A percentile compares a stretch with the other conserved stretches of the same genome.
phyloP scores from a whole-genome alignment of 2,329 filamentous ascomycete species.

The Allantophomopsis cytisporea region DNA sequence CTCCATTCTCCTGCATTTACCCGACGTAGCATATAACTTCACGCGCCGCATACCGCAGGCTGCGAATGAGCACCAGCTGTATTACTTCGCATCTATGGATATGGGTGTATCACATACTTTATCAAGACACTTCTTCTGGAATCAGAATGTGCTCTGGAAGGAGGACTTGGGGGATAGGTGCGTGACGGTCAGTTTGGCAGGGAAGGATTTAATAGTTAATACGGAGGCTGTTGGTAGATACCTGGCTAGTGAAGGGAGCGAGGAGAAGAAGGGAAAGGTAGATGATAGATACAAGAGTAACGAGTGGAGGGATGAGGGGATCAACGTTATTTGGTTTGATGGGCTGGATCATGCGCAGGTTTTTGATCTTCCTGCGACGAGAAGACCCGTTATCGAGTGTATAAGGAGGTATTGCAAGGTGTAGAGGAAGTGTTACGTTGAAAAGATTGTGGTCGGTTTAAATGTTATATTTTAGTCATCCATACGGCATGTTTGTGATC shows the following conservation, averaged over 20 bases:
- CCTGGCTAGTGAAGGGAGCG: conserved; percentile 21
- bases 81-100: conserved; percentile 46
- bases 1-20: conserved; percentile 43
- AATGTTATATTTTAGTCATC: too few species aligned
- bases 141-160: conserved; percentile 45
- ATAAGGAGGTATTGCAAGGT: conserved; percentile 13
- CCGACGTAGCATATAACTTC: conserved; percentile 52
- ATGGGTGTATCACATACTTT: conserved; percentile 44
- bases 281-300: conserved; percentile 17
- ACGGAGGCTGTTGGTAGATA: conserved; percentile 37
- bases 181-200: conserved; percentile 34
- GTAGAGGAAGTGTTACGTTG: too few species aligned
- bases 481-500: too few species aligned
- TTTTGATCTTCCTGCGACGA: conserved; percentile 24
- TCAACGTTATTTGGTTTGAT: conserved; percentile 39
- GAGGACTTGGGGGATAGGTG: conserved; percentile 29
- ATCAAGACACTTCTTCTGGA: conserved; percentile 46
- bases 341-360: conserved; percentile 42
- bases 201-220: conserved; percentile 39
- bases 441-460: too few species aligned
- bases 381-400: conserved; percentile 18
- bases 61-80: conserved; percentile 44
- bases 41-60: conserved; percentile 24
- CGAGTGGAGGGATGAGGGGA: conserved; percentile 17
- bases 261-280: conserved; percentile 4